Percentiles rank a stretch among this genome's conserved stretches.
These are phyloP conservation scores for Coniophora puteana DNA, from an alignment of 1,284 basidiomycete species.

Conservation along the genomic window DNA sequence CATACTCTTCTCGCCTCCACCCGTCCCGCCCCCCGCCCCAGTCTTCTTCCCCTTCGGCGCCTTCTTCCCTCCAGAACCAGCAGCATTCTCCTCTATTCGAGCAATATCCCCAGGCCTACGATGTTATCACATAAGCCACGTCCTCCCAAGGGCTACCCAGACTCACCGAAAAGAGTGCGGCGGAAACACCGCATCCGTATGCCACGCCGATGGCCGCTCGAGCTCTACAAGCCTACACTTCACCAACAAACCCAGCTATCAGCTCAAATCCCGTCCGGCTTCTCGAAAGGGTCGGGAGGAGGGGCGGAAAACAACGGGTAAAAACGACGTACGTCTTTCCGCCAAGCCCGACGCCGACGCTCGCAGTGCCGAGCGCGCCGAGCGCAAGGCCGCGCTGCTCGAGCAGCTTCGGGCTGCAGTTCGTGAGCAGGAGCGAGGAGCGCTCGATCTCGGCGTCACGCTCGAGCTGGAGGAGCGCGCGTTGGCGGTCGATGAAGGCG, in stretches of 20 bases:
- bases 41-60: constrained; percentile 41
- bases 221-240: constrained; percentile 78
- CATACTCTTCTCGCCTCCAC: constrained; percentile 31
- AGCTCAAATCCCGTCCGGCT: not conserved
- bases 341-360: constrained; percentile 78
- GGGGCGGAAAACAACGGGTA: not conserved
- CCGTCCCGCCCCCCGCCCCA: constrained; percentile 24
- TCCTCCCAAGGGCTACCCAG: not conserved
- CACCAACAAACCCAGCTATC: constrained; percentile 9
- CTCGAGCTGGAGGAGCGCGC: constrained; percentile 66
- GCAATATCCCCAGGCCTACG: constrained; percentile 77
- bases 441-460: constrained; percentile 82
- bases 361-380: constrained; percentile 66
- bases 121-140: constrained; percentile 12
- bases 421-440: constrained; percentile 76
- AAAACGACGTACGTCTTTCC: constrained; percentile 74
- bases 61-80: constrained; percentile 41
- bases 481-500: constrained; percentile 72
- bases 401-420: constrained; percentile 80
- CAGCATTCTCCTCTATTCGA: constrained; percentile 71
- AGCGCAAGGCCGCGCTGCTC: constrained; percentile 87
- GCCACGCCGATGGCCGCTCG: constrained; percentile 79
- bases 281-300: not conserved
- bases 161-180: constrained; percentile 79
- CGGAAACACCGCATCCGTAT: constrained; percentile 68